Evolutionary conservation across 495 filamentous ascomycete species (phyloP).

Genomic region (Neurospora sp.): DNA sequence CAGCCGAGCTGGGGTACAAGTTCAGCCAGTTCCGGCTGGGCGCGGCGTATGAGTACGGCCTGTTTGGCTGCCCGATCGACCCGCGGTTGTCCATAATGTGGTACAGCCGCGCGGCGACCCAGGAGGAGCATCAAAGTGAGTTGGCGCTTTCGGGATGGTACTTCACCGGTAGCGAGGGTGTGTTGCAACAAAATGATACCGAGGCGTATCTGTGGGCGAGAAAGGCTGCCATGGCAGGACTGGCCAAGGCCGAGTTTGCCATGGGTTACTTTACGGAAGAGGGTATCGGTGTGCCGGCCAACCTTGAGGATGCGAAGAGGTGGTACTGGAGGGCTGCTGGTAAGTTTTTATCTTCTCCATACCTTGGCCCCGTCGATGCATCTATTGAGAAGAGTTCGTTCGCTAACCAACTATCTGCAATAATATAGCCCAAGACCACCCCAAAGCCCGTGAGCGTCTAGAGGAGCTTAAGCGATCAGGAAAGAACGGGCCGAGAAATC

Average conservation of each 20-base stretch:
- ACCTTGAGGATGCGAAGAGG: slow-evolving; percentile 87
- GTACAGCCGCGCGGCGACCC: slow-evolving; percentile 85
- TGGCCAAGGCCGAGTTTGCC: slow-evolving; percentile 90
- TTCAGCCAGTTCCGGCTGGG: slow-evolving; percentile 89
- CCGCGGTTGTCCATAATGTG: slow-evolving; percentile 76
- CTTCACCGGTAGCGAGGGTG: slow-evolving; percentile 78
- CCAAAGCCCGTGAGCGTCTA: slow-evolving; percentile 81
- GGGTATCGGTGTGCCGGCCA: slow-evolving; percentile 78
- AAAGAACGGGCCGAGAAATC: slow-evolving; percentile 52
- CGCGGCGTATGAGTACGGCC: slow-evolving; percentile 79
- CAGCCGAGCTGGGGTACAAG: slow-evolving; percentile 87
- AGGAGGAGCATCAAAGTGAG: slow-evolving; percentile 92
- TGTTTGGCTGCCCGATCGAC: slow-evolving; percentile 73
- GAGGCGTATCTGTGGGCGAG: slow-evolving; percentile 97
- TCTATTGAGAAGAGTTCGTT: neutral
- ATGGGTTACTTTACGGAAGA: slow-evolving; percentile 98
- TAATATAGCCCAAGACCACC: slow-evolving; percentile 75
- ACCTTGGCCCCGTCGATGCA: neutral
- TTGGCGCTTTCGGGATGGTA: slow-evolving; percentile 94
- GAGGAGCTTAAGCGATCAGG: slow-evolving; percentile 83
- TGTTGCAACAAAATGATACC: slow-evolving; percentile 84
- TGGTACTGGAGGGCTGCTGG: slow-evolving; percentile 98
- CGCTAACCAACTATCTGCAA: slow-evolving; percentile 10
- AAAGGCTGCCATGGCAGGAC: slow-evolving; percentile 75
- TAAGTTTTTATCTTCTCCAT: slow-evolving; percentile 41